These are phyloP conservation scores for Penicillium angulare DNA, from an alignment of 495 filamentous ascomycete genomes.

Conservation along the genomic window DNA sequence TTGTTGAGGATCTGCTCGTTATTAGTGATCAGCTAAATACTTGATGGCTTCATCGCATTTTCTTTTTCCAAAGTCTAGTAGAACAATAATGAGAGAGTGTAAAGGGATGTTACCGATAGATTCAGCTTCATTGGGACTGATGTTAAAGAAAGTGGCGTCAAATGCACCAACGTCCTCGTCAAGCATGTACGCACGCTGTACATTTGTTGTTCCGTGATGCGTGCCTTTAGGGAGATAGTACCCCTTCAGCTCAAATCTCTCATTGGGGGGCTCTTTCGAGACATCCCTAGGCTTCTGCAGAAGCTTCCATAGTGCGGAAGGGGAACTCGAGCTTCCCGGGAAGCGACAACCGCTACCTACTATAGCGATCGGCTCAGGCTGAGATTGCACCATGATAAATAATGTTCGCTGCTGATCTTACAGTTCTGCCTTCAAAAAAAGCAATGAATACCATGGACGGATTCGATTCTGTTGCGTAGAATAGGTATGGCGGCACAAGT, in stretches of 20 bases:
- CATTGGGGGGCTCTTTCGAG: background rate
- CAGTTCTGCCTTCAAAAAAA: no score
- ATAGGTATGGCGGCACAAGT: no score
- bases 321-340: background rate
- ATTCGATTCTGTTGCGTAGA: no score
- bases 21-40: no score
- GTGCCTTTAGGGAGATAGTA: background rate
- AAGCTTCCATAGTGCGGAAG: background rate
- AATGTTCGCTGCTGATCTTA: no score
- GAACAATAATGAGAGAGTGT: no score
- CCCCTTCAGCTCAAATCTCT: background rate
- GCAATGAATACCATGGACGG: no score
- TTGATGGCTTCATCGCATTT: no score
- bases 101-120: no score
- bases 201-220: conserved; percentile 2
- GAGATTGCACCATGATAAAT: background rate
- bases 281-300: background rate
- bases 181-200: background rate
- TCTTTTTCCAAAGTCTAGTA: no score
- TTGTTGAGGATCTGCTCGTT: background rate
- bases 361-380: conserved; percentile 13
- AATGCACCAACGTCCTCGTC: background rate
- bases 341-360: background rate
- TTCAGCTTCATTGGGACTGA: conserved; percentile 18
- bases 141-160: background rate